Evolutionary conservation across 495 filamentous ascomycete genomes (phyloP).

Genomic region (Bryoglossum gracile): DNA sequence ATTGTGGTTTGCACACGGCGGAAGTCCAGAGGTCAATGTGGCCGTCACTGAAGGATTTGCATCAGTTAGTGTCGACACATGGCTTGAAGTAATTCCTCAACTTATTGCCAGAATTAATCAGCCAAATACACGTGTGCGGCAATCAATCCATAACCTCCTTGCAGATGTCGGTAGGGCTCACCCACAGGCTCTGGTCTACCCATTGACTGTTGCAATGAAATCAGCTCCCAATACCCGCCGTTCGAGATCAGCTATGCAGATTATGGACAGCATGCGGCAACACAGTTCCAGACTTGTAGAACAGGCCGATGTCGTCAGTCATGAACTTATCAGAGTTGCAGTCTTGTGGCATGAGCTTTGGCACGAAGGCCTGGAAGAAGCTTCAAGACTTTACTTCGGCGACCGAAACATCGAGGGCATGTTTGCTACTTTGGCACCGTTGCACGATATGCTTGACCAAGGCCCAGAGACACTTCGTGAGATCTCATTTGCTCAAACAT

Average conservation of each 20-base stretch:
- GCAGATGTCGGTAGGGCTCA: slow-evolving; percentile 88
- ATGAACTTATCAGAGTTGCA: slow-evolving; percentile 91
- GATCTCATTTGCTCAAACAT: slow-evolving; percentile 96
- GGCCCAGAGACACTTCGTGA: slow-evolving; percentile 90
- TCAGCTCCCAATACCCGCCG: slow-evolving; percentile 67
- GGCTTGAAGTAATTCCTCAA: slow-evolving; percentile 96
- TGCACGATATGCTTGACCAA: slow-evolving; percentile 83
- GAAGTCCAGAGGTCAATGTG: slow-evolving; percentile 75
- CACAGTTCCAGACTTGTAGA: slow-evolving; percentile 92
- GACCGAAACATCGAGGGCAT: slow-evolving; percentile 96
- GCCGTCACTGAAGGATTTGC: slow-evolving; percentile 85
- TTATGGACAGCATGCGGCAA: slow-evolving; percentile 97
- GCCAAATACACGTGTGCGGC: slow-evolving; percentile 74
- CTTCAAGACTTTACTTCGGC: slow-evolving; percentile 84
- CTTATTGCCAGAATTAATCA: slow-evolving; percentile 97
- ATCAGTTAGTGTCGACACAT: slow-evolving; percentile 90
- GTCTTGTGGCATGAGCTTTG: slow-evolving; percentile 98
- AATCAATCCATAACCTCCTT: slow-evolving; percentile 83
- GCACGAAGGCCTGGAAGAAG: slow-evolving; percentile 98
- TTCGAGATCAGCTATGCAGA: slow-evolving; percentile 74
- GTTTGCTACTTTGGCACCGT: slow-evolving; percentile 81
- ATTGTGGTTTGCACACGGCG: slow-evolving; percentile 92
- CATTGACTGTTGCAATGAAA: slow-evolving; percentile 98
- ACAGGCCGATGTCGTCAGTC: slow-evolving; percentile 88
- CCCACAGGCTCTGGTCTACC: slow-evolving; percentile 97